These are phyloP conservation scores for Calendula officinalis DNA, from an alignment of 129 eudicot genomes.

Conservation along the genomic window DNA sequence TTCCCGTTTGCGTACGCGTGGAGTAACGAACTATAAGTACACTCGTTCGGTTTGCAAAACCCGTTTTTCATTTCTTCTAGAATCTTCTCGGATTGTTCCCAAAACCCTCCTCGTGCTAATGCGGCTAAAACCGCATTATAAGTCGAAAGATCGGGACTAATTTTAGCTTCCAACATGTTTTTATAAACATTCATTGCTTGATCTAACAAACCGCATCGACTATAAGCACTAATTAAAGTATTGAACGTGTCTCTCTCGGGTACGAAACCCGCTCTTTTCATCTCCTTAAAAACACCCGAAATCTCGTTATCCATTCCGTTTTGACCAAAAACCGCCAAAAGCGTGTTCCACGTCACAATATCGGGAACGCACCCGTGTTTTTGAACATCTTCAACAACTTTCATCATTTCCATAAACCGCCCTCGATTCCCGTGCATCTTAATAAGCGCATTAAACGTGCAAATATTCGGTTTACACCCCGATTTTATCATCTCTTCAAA, in stretches of 20 bases:
- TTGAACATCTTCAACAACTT: slow-evolving; percentile 73
- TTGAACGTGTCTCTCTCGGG: slow-evolving; percentile 92
- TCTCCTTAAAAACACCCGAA: slow-evolving; percentile 73
- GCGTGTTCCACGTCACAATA: slow-evolving; percentile 93
- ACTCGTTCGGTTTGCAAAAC: slow-evolving; percentile 72
- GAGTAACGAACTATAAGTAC: slow-evolving; percentile 73
- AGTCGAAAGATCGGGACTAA: slow-evolving; percentile 87
- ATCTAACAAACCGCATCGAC: slow-evolving; percentile 77
- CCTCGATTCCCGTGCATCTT: slow-evolving; percentile 84
- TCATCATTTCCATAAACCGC: slow-evolving; percentile 76
- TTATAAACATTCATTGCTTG: slow-evolving; percentile 79
- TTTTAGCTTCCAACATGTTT: slow-evolving; percentile 77
- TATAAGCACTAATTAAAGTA: slow-evolving; percentile 82
- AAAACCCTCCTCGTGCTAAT: slow-evolving; percentile 81
- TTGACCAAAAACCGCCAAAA: slow-evolving; percentile 87
- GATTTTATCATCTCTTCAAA: slow-evolving; percentile 69
- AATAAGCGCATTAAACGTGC: slow-evolving; percentile 75
- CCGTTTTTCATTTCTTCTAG: slow-evolving; percentile 65
- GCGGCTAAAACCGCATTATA: slow-evolving; percentile 89
- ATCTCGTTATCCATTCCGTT: slow-evolving; percentile 84
- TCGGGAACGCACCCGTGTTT: slow-evolving; percentile 70
- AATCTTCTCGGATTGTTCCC: slow-evolving; percentile 88
- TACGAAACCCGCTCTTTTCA: slow-evolving; percentile 85
- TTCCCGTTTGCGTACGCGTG: slow-evolving; percentile 91
- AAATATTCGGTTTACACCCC: slow-evolving; percentile 79